phyloP scores from a whole-genome alignment of 768 basidiomycete genomes.

The Sutorius australiensis region DNA sequence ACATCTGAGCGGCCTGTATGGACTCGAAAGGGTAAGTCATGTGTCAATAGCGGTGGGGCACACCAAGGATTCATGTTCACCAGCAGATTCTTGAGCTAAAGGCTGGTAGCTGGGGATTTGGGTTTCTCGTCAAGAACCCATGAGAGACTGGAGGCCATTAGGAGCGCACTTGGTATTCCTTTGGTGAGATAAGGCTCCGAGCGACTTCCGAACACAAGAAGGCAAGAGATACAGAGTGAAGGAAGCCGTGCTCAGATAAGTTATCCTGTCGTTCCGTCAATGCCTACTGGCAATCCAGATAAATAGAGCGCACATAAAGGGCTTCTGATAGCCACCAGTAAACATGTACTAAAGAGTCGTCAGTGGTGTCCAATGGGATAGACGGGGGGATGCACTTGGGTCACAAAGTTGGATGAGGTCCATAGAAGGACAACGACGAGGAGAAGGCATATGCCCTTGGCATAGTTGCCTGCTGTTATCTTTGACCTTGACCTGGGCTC shows the following conservation, averaged over 20 bases:
- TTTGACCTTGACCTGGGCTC: conserved; percentile 10
- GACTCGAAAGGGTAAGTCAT: neutral
- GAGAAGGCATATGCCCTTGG: conserved; percentile 64
- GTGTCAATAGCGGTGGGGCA: neutral
- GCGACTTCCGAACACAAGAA: conserved; percentile 37
- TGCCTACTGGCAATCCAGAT: neutral
- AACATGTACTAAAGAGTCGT: conserved; percentile 42
- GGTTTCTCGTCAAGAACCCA: neutral
- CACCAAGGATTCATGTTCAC: conserved; percentile 19
- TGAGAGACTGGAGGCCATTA: neutral
- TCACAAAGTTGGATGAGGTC: conserved; percentile 86
- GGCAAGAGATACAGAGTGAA: conserved; percentile 83
- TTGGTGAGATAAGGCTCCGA: neutral
- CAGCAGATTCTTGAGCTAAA: conserved; percentile 14
- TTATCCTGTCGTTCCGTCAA: conserved; percentile 49
- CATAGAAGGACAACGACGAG: conserved; percentile 79
- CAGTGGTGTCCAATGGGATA: neutral
- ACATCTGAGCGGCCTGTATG: conserved; percentile 9
- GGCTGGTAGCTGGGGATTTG: conserved; percentile 23
- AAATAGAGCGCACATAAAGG: conserved; percentile 63
- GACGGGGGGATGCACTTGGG: conserved; percentile 49
- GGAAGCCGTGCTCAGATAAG: conserved; percentile 89
- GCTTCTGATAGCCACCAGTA: conserved; percentile 78
- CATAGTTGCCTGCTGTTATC: conserved; percentile 35
- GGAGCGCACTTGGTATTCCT: conserved; percentile 10